phyloP scores from a whole-genome alignment of 2,329 filamentous ascomycete species.

The Aspergillus bombycis region DNA sequence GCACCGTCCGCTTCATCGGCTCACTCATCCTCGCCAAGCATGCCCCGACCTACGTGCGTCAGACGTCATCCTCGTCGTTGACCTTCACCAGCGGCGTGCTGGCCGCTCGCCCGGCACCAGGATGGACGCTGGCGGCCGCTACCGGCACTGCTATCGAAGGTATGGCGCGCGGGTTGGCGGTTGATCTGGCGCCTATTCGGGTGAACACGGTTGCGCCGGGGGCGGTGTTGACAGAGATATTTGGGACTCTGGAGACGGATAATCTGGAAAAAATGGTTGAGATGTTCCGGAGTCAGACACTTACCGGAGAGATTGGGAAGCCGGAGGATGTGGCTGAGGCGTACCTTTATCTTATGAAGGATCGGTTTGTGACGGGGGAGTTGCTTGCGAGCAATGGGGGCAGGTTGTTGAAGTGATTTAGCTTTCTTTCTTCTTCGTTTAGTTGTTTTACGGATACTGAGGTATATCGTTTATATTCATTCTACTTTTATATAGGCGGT shows the following conservation, averaged over 20 bases:
- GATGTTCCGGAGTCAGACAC: slow-evolving; percentile 16
- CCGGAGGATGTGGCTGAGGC: slow-evolving; percentile 48
- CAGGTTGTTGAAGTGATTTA: slow-evolving; percentile 26
- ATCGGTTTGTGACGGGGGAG: slow-evolving; percentile 43
- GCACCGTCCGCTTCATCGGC: slow-evolving; percentile 40
- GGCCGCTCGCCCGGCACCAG: slow-evolving; percentile 36
- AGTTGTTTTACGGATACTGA: neutral
- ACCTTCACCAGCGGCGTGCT: slow-evolving; percentile 47
- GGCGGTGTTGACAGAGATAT: slow-evolving; percentile 45
- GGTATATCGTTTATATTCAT: neutral
- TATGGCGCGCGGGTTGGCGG: slow-evolving; percentile 40
- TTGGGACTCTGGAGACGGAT: slow-evolving; percentile 19
- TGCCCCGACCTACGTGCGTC: slow-evolving; percentile 38
- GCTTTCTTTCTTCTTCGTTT: neutral
- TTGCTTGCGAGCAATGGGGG: slow-evolving; percentile 42
- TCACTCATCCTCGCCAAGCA: slow-evolving; percentile 46
- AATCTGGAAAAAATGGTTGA: slow-evolving; percentile 32
- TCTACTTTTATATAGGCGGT: neutral
- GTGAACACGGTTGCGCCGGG: slow-evolving; percentile 49
- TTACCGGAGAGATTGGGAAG: slow-evolving; percentile 31
- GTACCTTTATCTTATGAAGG: slow-evolving; percentile 50
- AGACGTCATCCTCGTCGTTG: slow-evolving; percentile 34
- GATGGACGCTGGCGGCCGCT: slow-evolving; percentile 35
- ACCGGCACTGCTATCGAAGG: slow-evolving; percentile 34
- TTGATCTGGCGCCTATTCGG: slow-evolving; percentile 47